phyloP scores from a whole-genome alignment of 148 eudicot genomes.

The Spergularia marina region DNA sequence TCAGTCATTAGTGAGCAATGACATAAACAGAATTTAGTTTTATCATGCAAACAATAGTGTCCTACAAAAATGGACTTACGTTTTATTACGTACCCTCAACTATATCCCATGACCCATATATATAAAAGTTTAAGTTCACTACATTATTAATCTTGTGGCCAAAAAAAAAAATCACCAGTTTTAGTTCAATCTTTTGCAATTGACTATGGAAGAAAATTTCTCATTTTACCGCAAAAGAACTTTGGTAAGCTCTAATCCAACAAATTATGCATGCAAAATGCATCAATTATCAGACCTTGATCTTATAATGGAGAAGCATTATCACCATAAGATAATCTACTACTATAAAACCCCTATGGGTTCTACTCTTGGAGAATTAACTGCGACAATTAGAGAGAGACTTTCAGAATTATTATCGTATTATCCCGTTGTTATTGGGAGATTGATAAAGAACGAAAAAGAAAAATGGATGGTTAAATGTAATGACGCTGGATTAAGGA shows the following conservation, averaged over 20 bases:
- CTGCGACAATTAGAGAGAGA: conserved; percentile 35
- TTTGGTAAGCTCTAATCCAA: conserved; percentile 42
- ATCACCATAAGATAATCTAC: conserved; percentile 37
- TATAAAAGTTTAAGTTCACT: background rate
- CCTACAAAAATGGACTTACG: conserved; percentile 8
- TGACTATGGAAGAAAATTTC: conserved; percentile 32
- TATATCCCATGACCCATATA: background rate
- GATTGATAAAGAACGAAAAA: conserved; percentile 37
- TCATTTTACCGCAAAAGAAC: conserved; percentile 42
- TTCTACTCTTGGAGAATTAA: conserved; percentile 23
- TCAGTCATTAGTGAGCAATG: too few species aligned
- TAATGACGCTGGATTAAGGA: conserved; percentile 67
- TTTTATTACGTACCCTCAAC: background rate
- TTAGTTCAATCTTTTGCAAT: too few species aligned
- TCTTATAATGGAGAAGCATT: conserved; percentile 50
- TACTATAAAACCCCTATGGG: conserved; percentile 36
- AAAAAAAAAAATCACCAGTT: too few species aligned
- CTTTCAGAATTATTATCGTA: conserved; percentile 37
- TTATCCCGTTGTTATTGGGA: conserved; percentile 45
- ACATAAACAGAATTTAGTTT: conserved; percentile 20
- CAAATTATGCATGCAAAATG: conserved; percentile 34
- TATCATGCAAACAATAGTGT: conserved; percentile 15
- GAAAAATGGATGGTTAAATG: conserved; percentile 64
- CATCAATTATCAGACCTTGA: conserved; percentile 45
- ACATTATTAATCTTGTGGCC: too few species aligned